Evolutionary conservation across 2,329 filamentous ascomycete genomes (phyloP), one percentile per base, ranked within the genome.

Genomic region (Zarea fungicola): DNA sequence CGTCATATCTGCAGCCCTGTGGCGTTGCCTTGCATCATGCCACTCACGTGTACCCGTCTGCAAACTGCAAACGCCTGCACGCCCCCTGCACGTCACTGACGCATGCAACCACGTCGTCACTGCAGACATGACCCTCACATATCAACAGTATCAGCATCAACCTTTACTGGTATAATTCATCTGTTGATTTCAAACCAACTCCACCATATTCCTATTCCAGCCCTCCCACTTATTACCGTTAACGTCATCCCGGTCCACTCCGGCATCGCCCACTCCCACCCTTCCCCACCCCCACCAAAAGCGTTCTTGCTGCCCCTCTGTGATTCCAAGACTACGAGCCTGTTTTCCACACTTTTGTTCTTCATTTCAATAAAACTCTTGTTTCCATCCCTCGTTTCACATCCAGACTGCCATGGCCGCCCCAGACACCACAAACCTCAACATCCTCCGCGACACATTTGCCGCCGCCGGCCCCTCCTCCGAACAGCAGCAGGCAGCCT

Each of bases 401-500:
- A 18, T 32, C 6, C 10, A 7, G 21, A 7, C 1, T 18, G 14
- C 10, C 26, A 50, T 49, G 48, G 35, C 55, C 46, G 50, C 53
- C 23, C 56, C 39, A 9, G 49, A 51, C 32, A 31, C 49, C 34
- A 34, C 43, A 18, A 51, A 58, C 40, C 51, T 52, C 21, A 48
- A 54, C 46, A 62, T 58, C 42, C 60, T 68, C 51, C 56, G 58
- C 48, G 55, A 62, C 14, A 59, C 64, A 47, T 74, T 75, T 58
- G 55, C 62, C 37, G 52, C 52, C 42, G 36, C 60, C 14, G 60
- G 64, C 31, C 59, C 66, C 46, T 59, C 63, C 26, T 60, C 67
- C 46, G 50, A 65, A 19, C 53, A 63, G 46, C 71, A 75, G 58
- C 56, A 57, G 32, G 39, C 56, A 23, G 58, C 55, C 46, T 81